Percentiles rank a stretch among this genome's conserved stretches.
These are phyloP conservation scores for Alternaria metachromatica DNA, from an alignment of 2,329 filamentous ascomycete species.

Conservation along the genomic window DNA sequence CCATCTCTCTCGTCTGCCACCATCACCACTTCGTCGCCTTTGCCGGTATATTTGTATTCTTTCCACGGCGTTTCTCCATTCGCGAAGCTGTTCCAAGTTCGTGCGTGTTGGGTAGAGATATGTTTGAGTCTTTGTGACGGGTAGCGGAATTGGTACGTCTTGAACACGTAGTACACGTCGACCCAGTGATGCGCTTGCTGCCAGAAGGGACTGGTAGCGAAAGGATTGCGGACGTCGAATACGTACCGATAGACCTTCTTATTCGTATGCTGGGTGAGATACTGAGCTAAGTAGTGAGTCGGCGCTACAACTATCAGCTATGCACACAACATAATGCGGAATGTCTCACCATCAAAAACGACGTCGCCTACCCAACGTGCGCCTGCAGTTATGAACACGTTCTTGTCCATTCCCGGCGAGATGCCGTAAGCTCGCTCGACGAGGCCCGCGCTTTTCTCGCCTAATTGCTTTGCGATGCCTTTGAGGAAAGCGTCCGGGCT, in stretches of 20 bases:
- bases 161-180: constrained; percentile 38
- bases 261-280: constrained; percentile 13
- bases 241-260: constrained; percentile 36
- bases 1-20: constrained; percentile 32
- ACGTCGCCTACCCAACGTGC: constrained; percentile 54
- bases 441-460: constrained; percentile 8
- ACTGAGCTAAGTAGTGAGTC: constrained; percentile 15
- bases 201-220: constrained; percentile 21
- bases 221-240: constrained; percentile 39
- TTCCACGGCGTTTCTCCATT: constrained; percentile 28
- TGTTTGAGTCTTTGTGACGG: constrained; percentile 21
- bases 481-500: constrained; percentile 30
- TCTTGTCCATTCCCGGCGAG: constrained; percentile 36
- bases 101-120: constrained; percentile 29
- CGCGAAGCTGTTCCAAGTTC: constrained; percentile 29
- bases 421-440: constrained; percentile 50
- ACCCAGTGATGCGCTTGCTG: constrained; percentile 38
- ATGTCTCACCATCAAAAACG: constrained; percentile 48
- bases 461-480: constrained; percentile 25
- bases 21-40: constrained; percentile 21
- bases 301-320: constrained; percentile 18
- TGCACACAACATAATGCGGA: not conserved
- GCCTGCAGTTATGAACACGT: constrained; percentile 46
- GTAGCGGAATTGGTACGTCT: constrained; percentile 27
- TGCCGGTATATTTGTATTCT: constrained; percentile 18